Percentiles rank a stretch among this genome's conserved stretches.
phyloP scores from a whole-genome alignment of 257 asterid genomes.

The Eucommia ulmoides region DNA sequence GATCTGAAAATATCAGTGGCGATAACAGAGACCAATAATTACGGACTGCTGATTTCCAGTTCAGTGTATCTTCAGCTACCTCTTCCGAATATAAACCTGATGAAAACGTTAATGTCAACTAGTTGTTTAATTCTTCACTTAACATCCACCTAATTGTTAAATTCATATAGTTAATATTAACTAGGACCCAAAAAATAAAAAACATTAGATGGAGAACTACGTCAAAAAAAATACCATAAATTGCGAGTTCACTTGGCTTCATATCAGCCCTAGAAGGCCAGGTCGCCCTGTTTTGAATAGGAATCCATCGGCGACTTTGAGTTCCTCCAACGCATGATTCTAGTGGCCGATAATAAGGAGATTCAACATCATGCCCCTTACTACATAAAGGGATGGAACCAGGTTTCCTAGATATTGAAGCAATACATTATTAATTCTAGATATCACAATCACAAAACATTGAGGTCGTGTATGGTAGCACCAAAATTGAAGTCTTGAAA shows the following conservation, averaged over 20 bases:
- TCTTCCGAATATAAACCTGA: conserved; percentile 61
- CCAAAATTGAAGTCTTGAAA: no score
- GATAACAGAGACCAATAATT: conserved; percentile 95
- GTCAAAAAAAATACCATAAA: conserved; percentile 44
- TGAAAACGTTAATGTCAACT: no score
- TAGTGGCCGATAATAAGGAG: conserved; percentile 86
- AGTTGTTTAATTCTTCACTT: no score
- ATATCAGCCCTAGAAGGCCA: conserved; percentile 74
- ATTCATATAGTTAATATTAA: no score
- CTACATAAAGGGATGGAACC: conserved; percentile 58
- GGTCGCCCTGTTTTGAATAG: conserved; percentile 59
- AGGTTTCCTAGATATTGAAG: conserved; percentile 53
- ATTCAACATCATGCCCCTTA: conserved; percentile 64
- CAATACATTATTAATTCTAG: conserved; percentile 3
- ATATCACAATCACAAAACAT: neutral
- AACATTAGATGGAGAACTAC: neutral
- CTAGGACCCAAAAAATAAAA: conserved; percentile 7
- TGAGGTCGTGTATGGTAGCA: no score
- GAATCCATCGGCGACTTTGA: conserved; percentile 79
- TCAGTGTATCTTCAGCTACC: conserved; percentile 56
- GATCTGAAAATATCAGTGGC: conserved; percentile 92
- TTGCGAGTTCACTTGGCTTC: conserved; percentile 51
- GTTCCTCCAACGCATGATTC: conserved; percentile 83
- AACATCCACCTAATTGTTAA: no score
- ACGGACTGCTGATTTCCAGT: conserved; percentile 65